Evolutionary conservation across 2,329 filamentous ascomycete species (phyloP).

Genomic region (Clarireedia homoeocarpa): DNA sequence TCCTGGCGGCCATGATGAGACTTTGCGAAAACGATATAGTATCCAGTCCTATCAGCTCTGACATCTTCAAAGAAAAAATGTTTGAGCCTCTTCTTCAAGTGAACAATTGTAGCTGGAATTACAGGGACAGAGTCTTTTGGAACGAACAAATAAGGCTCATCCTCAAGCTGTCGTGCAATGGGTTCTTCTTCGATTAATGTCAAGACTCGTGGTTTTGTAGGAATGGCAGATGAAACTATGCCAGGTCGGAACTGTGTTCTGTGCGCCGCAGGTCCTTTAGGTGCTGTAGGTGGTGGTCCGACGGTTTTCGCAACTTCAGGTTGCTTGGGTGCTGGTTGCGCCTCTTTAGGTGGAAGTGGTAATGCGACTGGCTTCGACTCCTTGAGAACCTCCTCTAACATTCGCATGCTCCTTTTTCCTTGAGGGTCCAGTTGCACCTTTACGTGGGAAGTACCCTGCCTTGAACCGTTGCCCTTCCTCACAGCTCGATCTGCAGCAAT

Average conservation of each 20-base stretch:
- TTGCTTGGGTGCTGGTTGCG: constrained; percentile 27
- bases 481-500: constrained; percentile 78
- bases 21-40: constrained; percentile 86
- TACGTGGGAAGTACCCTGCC: constrained; percentile 70
- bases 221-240: constrained; percentile 26
- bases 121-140: constrained; percentile 82
- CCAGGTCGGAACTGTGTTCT: constrained; percentile 25
- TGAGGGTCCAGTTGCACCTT: constrained; percentile 86
- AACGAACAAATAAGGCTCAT: constrained; percentile 85
- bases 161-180: constrained; percentile 61
- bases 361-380: constrained; percentile 41
- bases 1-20: constrained; percentile 69
- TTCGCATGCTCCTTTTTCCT: constrained; percentile 69
- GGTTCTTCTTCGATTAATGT: constrained; percentile 51
- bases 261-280: constrained; percentile 59
- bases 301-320: constrained; percentile 38
- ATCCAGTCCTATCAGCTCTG: constrained; percentile 75
- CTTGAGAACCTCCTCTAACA: constrained; percentile 68
- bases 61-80: constrained; percentile 76
- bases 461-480: constrained; percentile 66
- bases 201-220: constrained; percentile 40
- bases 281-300: constrained; percentile 73
- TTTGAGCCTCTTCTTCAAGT: constrained; percentile 85
- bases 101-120: constrained; percentile 73
- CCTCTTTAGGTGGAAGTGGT: constrained; percentile 28